phyloP scores from a whole-genome alignment of 768 basidiomycete genomes.

The Floccularia luteovirens region DNA sequence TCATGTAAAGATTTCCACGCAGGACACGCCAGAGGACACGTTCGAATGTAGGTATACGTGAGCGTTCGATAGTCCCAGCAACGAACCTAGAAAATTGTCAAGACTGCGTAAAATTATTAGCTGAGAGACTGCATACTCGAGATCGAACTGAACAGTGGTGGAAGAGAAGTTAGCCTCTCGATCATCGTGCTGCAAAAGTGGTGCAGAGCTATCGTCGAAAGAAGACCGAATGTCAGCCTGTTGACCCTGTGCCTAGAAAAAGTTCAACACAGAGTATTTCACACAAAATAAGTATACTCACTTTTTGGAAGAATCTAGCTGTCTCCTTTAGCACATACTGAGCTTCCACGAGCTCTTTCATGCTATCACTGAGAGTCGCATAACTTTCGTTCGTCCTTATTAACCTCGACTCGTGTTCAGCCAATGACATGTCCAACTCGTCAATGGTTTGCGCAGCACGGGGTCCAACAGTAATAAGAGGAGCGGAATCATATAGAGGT shows the following conservation, averaged over 20 bases:
- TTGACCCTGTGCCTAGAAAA: conserved; percentile 63
- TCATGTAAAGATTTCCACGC: conserved; percentile 98
- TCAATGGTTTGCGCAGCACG: conserved; percentile 91
- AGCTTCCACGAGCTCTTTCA: conserved; percentile 86
- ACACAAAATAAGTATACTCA: conserved; percentile 17
- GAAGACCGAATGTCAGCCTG: conserved; percentile 79
- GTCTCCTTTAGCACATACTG: conserved; percentile 93
- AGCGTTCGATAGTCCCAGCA: conserved; percentile 92
- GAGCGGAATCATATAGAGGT: conserved; percentile 79
- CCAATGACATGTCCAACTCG: conserved; percentile 81
- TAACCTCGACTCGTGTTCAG: conserved; percentile 81
- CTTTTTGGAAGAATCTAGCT: conserved; percentile 91
- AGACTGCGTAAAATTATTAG: background rate
- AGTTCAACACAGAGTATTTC: conserved; percentile 6
- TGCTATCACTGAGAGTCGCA: conserved; percentile 78
- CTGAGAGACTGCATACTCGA: conserved; percentile 53
- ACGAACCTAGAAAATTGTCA: conserved; percentile 59
- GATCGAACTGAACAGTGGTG: conserved; percentile 62
- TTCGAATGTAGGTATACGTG: conserved; percentile 89
- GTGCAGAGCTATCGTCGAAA: conserved; percentile 87
- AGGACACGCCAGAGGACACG: conserved; percentile 97
- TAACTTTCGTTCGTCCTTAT: conserved; percentile 91
- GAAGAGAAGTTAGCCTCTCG: conserved; percentile 55
- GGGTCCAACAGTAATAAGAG: conserved; percentile 84
- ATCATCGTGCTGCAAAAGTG: conserved; percentile 88